Evolutionary conservation across 2,329 filamentous ascomycete species (phyloP).

Genomic region (Aspergillus brasiliensis): DNA sequence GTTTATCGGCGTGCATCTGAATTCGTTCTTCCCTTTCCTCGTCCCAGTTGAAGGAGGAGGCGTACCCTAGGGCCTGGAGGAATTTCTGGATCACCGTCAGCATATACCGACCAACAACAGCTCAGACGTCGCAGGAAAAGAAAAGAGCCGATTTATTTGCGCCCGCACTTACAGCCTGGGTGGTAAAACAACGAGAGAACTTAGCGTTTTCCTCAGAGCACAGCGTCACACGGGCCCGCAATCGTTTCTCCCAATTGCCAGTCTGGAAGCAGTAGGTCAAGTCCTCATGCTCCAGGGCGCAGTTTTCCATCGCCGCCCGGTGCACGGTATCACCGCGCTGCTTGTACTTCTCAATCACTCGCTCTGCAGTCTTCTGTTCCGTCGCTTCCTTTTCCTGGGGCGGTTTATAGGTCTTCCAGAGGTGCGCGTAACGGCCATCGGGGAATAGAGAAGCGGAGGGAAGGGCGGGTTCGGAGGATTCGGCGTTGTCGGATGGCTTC

Average conservation of each 20-base stretch:
- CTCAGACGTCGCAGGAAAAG: background rate
- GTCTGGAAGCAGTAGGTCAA: conserved; percentile 79
- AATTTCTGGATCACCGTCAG: conserved; percentile 63
- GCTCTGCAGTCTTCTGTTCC: conserved; percentile 76
- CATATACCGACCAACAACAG: background rate
- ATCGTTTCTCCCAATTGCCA: conserved; percentile 66
- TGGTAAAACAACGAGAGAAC: conserved; percentile 85
- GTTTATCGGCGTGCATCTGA: conserved; percentile 90
- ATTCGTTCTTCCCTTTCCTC: conserved; percentile 78
- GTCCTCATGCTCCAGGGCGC: conserved; percentile 79
- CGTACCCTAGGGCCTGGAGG: conserved; percentile 85
- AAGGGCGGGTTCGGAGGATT: conserved; percentile 37
- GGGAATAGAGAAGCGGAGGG: conserved; percentile 61
- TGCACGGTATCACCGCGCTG: conserved; percentile 77
- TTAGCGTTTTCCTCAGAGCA: conserved; percentile 74
- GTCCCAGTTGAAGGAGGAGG: conserved; percentile 66
- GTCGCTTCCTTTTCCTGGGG: conserved; percentile 68
- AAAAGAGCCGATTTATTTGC: background rate
- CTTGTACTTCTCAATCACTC: conserved; percentile 82
- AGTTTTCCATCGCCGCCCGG: conserved; percentile 86
- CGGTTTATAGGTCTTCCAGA: conserved; percentile 90
- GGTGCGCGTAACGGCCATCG: conserved; percentile 76
- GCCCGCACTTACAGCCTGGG: conserved; percentile 69
- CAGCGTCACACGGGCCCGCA: conserved; percentile 64
- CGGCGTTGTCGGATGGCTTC: conserved; percentile 20